Evolutionary conservation across 75 land plant species (phyloP).

Genomic region (Selaginella moellendorffii): DNA sequence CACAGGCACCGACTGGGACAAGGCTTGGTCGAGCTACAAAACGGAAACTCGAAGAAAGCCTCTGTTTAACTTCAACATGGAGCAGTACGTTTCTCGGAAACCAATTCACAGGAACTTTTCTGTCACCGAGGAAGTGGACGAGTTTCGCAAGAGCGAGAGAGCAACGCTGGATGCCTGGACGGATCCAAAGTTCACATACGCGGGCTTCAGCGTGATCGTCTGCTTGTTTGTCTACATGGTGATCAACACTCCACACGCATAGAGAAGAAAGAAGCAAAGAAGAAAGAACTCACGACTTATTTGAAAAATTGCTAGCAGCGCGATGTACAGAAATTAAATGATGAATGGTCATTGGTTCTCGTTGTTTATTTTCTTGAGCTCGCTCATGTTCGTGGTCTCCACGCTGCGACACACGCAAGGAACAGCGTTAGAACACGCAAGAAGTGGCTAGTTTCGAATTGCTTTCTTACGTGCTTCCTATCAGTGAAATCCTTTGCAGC

Average conservation of each 20-base stretch:
- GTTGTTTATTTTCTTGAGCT: constrained; percentile 59
- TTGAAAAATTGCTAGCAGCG: no score
- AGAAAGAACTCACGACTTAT: no score
- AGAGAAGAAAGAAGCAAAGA: no score
- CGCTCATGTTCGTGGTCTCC: constrained; percentile 95
- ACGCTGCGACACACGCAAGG: constrained; percentile 34
- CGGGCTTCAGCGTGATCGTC: constrained; percentile 51
- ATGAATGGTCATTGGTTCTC: constrained; percentile 16
- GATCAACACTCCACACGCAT: neutral
- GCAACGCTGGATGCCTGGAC: constrained; percentile 65
- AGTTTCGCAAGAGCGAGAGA: constrained; percentile 67
- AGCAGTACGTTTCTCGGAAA: constrained; percentile 80
- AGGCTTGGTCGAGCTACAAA: constrained; percentile 68
- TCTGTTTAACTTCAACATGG: constrained; percentile 39
- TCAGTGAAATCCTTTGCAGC: constrained; percentile 58
- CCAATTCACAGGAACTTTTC: constrained; percentile 64
- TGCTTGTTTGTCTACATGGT: constrained; percentile 49
- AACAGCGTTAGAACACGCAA: neutral
- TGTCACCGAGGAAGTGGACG: constrained; percentile 72
- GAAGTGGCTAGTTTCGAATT: neutral
- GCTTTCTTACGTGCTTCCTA: constrained; percentile 70
- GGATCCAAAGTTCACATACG: constrained; percentile 61
- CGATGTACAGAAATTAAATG: no score
- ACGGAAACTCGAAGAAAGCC: constrained; percentile 37
- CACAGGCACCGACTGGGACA: constrained; percentile 75